Base-by-base conservation (phyloP, 2,329 filamentous ascomycete genomes). In the Chaetoscypha palmicola region DNA sequence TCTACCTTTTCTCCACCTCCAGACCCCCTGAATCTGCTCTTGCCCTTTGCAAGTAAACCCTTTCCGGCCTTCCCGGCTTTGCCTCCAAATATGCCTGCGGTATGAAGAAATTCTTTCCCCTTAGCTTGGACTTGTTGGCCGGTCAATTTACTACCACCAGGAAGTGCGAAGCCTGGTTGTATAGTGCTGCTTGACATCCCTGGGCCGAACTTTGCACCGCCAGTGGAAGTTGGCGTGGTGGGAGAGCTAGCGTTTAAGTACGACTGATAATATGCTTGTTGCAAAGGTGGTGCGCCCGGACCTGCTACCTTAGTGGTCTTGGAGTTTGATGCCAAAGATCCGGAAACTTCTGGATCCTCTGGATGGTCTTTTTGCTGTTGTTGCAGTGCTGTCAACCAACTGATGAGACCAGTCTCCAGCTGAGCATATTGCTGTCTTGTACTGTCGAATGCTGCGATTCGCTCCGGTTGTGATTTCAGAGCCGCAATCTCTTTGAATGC, bases 41-140 rank as follows among this genome's bases (percentile, higher is more conserved):
- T 91, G 55, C 90, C 87, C 68, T 94, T 94, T 53, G 85, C 88
- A 64, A 96, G 82, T 52, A 96, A 66, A 41, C 90, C 91, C 69
- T 95, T 95, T 38, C 90, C 89, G 46, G 88, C 87, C 62, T 87
- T 89, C 51, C 77, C 76, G 23, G 79, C 80, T 58, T 82, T 83
- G 19, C 79, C 79, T 48, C 81, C 76, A 46, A 83, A 68, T 14
- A 79, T 68, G 41, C 87, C 88, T 43, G 90, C 90, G 17, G 83
- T 83, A 53, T 92, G 86, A 61, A 96, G 74, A 21, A 96, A 69
- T 58, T 94, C 89, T 68, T 95, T 96, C 62, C 90, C 82, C 69
- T 90, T 91, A 30, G 81, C 76, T 55, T 65, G 45, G 60, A 66
- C 49, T 66, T 67, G 48, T 55, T 62, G 50, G 19, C 49, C 56